Percentiles rank a stretch among this genome's conserved stretches.
Conservation (phyloP, 2,329 filamentous ascomycete genomes). For the Proliferodiscus dingleyae region DNA sequence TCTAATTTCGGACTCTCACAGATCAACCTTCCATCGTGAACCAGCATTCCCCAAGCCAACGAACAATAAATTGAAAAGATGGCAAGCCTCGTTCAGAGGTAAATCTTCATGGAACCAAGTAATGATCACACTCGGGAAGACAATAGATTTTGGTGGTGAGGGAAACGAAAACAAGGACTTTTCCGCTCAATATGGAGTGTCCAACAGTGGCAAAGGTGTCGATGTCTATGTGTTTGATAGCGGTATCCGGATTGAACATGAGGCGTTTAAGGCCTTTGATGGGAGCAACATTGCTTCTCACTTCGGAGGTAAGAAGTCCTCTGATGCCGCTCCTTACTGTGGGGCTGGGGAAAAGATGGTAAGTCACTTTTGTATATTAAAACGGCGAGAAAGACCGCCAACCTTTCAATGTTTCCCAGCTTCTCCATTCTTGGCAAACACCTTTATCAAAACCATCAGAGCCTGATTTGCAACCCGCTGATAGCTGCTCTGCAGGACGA, state of each 20-base stretch:
- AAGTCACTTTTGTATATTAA: too few species aligned
- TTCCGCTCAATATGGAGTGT: not conserved
- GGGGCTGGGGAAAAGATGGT: not conserved
- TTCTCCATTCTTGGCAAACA: too few species aligned
- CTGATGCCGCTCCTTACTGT: not conserved
- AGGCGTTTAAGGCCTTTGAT: not conserved
- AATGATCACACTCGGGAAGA: slow-evolving; percentile 1
- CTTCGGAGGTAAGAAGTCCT: not conserved
- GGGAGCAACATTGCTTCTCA: not conserved
- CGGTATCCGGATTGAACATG: not conserved
- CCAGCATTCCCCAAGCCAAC: too few species aligned
- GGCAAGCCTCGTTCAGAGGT: not conserved
- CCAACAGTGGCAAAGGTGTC: not conserved
- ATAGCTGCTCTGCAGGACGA: too few species aligned
- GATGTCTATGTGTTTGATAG: slow-evolving; percentile 1
- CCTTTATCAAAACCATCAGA: too few species aligned
- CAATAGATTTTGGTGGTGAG: not conserved
- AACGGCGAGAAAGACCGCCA: too few species aligned
- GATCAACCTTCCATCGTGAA: too few species aligned
- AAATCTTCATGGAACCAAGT: not conserved
- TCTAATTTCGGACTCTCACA: too few species aligned
- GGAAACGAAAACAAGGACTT: not conserved
- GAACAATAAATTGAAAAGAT: not conserved
- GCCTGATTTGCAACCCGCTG: too few species aligned
- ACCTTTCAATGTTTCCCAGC: too few species aligned